Base-by-base conservation (phyloP, 2,329 filamentous ascomycete species). In the Phoma sp. region DNA sequence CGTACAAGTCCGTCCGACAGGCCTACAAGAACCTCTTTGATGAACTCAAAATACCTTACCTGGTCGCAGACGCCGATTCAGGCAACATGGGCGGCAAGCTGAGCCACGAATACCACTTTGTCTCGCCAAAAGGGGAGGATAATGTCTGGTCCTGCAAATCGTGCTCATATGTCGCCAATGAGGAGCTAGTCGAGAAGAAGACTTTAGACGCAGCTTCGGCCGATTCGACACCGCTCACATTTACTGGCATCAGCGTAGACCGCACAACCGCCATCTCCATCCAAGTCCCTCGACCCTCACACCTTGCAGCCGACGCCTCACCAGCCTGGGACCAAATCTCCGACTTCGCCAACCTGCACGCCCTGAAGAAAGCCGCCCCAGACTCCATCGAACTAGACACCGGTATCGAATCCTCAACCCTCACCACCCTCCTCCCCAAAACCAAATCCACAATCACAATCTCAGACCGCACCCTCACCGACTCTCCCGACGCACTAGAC, bases 31-130 rank as follows among this genome's bases (percentile, higher is more conserved):
- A 82, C 15, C 84, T 99, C 43, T 96, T 99, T 66, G 78, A 90
- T 37, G 91, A 96, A 53, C 80, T 99, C 28, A 92, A 88, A 61
- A 74, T 99, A 12, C 92, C 92, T 0, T 91, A 95, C 61, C 74
- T 96, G 0, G 87, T 96, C 17, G 93, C 93, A 1, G 87, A 91
- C 64, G 95, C 95, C 6, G 93, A 93, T 72, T 97, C 93, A 1
- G 95, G 95, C n/a, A 91, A 92, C 61, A 99, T 99, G 85, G 95
- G 95, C 26, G 95, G 95, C 11, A 89, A 88, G 61, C 77, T 96
- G 30, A 98, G 93, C 73, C 95, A 99, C 72, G 95, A 99, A 68
- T 99, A 96, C 71, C 95, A 97, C 71, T 88, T 96, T 43, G 83
- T 89, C 1, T 91, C 88, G 25, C 71, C 83, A 0, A 87, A 89